Base-by-base conservation (phyloP, 2,329 filamentous ascomycete genomes). In the Ophiostoma fasciatum region DNA sequence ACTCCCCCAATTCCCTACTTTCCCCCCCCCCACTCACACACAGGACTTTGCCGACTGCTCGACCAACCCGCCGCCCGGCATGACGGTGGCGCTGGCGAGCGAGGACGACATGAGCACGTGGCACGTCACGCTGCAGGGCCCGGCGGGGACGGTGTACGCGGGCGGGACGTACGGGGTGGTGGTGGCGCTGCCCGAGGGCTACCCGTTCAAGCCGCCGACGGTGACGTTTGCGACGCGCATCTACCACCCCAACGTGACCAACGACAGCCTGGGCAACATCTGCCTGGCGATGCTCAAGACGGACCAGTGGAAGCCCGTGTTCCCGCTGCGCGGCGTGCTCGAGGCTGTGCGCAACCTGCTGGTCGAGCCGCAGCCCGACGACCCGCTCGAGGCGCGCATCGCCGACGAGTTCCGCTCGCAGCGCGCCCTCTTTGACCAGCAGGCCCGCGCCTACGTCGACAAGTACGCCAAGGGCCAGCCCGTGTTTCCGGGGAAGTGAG, bases 241-340 rank as follows among this genome's bases (percentile, higher is more conserved):
- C 65, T 94, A 93, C 70, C 87, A 94, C 63, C 85, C 87, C 30
- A 94, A 94, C 61, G 73, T 94, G 41, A 84, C 79, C 52, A 90
- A 93, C 67, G 85, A 93, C 57, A 70, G 72, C 52, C 72, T 75
- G 46, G 87, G 87, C 43, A 78, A 70, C 59, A 82, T 94, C 73
- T 94, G 87, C 60, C 67, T 94, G 30, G 76, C 74, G 41, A 71
- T 87, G 57, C 73, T 94, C 48, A 83, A 87, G 54, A 58, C 78
- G 21, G 84, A 93, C 50, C 78, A 83, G 59, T 94, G 87, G 87
- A 94, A 94, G 67, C 87, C 87, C 14, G 78, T 78, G 42, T 82
- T 78, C 50, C 80, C 78, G 61, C 70, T 94, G 45, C 59, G 61
- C 31, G 71, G 74, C 36, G 83, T 94, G 20, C 70, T 94, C 43